A percentile compares a stretch with the other conserved stretches of the same genome.
These are phyloP conservation scores for Kuraishia piskuri DNA, from an alignment of 805 yeast species.

Conservation along the genomic window DNA sequence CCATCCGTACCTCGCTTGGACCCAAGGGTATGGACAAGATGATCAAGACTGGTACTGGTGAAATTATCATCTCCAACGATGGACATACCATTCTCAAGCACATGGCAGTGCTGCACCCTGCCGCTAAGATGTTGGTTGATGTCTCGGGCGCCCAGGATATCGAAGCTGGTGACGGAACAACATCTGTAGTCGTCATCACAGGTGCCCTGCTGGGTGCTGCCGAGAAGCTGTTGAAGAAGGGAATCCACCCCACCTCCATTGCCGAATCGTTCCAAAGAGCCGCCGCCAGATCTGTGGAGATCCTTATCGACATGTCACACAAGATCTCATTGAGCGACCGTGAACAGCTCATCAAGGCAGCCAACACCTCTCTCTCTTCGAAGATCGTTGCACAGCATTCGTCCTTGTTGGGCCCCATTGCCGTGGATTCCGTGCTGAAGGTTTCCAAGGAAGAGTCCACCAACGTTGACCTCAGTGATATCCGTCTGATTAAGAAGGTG, in stretches of 20 bases:
- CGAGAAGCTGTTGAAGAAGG: conserved; percentile 79
- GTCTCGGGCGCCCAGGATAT: conserved; percentile 96
- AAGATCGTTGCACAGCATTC: conserved; percentile 94
- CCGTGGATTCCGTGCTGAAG: conserved; percentile 86
- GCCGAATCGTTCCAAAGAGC: conserved; percentile 92
- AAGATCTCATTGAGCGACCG: conserved; percentile 73
- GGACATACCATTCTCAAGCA: conserved; percentile 96
- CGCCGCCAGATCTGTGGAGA: conserved; percentile 72
- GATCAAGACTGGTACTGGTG: conserved; percentile 91
- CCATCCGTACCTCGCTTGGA: conserved; percentile 90
- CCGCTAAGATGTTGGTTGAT: conserved; percentile 94
- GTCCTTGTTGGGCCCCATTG: conserved; percentile 77
- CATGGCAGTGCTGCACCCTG: conserved; percentile 98
- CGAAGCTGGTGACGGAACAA: conserved; percentile 99
- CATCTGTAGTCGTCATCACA: conserved; percentile 91
- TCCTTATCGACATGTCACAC: conserved; percentile 77
- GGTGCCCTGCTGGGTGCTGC: conserved; percentile 95
- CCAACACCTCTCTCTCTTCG: conserved; percentile 87
- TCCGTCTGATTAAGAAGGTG: conserved; percentile 83
- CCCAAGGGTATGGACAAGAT: conserved; percentile 99
- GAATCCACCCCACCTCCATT: conserved; percentile 91
- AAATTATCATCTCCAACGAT: conserved; percentile 91
- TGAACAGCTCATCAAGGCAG: conserved; percentile 82
- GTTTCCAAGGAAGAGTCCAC: conserved; percentile 49
- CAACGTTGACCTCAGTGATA: conserved; percentile 79